Percentiles rank a stretch among this genome's conserved stretches.
These are phyloP conservation scores for Besnoitia besnoiti DNA, from an alignment of 169 alveolate genomes.

Conservation along the genomic window DNA sequence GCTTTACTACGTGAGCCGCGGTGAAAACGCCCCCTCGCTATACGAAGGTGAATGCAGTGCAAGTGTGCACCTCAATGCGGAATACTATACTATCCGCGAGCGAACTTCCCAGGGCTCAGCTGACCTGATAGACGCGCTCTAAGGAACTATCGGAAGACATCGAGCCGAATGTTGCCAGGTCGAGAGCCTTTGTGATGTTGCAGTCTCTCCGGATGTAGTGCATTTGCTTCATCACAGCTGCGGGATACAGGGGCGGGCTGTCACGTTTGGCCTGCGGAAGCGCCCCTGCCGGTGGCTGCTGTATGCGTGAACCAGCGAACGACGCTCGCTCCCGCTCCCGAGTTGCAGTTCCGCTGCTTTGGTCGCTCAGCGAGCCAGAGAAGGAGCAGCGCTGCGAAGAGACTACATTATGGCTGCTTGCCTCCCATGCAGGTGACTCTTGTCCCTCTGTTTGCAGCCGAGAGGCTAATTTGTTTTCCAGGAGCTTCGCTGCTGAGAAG, in stretches of 20 bases:
- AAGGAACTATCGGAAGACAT: slow-evolving; percentile 55
- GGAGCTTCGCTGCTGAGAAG: slow-evolving; percentile 63
- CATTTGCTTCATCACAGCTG: slow-evolving; percentile 64
- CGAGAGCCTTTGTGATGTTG: slow-evolving; percentile 64
- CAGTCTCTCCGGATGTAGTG: slow-evolving; percentile 55
- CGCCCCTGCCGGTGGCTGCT: neutral
- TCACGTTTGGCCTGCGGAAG: neutral
- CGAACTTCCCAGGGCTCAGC: too few species aligned
- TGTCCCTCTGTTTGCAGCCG: neutral
- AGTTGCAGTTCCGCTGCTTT: too few species aligned
- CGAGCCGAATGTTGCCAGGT: slow-evolving; percentile 50
- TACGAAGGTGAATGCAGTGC: too few species aligned
- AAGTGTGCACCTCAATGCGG: too few species aligned
- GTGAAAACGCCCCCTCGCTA: too few species aligned
- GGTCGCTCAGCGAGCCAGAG: too few species aligned
- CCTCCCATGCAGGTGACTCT: neutral
- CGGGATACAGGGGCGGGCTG: slow-evolving; percentile 25
- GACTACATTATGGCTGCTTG: too few species aligned
- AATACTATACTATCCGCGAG: too few species aligned
- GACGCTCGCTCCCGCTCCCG: neutral
- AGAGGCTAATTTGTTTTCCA: slow-evolving; percentile 48
- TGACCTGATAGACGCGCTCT: slow-evolving; percentile 65
- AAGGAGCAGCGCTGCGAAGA: too few species aligned
- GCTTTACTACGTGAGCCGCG: too few species aligned
- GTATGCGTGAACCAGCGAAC: neutral